Evolutionary conservation across 495 filamentous ascomycete genomes (phyloP).

Genomic region (Neurospora pannonica): DNA sequence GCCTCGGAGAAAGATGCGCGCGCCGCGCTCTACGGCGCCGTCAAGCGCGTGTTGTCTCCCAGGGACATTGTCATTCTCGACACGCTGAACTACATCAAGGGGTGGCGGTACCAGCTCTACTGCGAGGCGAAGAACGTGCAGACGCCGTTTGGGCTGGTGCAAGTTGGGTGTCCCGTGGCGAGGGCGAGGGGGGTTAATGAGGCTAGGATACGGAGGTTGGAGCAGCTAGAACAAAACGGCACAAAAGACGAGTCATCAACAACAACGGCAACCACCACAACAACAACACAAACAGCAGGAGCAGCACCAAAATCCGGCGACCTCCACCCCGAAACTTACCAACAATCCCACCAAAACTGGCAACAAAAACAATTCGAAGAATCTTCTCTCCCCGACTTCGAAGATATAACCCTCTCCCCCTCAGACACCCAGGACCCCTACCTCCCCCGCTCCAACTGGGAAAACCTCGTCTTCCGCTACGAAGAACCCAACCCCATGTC

Average conservation of each 20-base stretch:
- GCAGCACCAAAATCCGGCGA: background rate
- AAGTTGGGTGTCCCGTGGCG: slow-evolving; percentile 69
- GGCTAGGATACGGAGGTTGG: slow-evolving; percentile 21
- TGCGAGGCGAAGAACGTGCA: slow-evolving; percentile 85
- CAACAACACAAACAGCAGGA: background rate
- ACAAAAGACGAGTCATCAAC: slow-evolving; percentile 2
- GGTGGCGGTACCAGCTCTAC: slow-evolving; percentile 89
- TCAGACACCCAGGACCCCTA: slow-evolving; percentile 37
- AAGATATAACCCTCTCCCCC: slow-evolving; percentile 9
- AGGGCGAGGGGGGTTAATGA: slow-evolving; percentile 56
- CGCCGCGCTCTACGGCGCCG: slow-evolving; percentile 73
- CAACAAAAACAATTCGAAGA: background rate
- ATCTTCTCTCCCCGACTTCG: too few species aligned
- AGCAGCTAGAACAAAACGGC: slow-evolving; percentile 1
- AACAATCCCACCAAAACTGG: background rate
- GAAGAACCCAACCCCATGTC: slow-evolving; percentile 95
- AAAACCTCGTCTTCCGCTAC: slow-evolving; percentile 90
- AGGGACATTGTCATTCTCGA: slow-evolving; percentile 85
- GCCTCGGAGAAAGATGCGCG: slow-evolving; percentile 82
- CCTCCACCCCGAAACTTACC: background rate
- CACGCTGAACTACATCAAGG: slow-evolving; percentile 95
- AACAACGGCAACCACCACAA: background rate
- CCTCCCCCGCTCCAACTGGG: slow-evolving; percentile 54
- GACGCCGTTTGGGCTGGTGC: slow-evolving; percentile 77
- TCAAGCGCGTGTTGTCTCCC: slow-evolving; percentile 69